Percentiles rank a stretch among this genome's conserved stretches.
Conservation (phyloP, 2,329 filamentous ascomycete genomes). For the Fusarium algeriense region DNA sequence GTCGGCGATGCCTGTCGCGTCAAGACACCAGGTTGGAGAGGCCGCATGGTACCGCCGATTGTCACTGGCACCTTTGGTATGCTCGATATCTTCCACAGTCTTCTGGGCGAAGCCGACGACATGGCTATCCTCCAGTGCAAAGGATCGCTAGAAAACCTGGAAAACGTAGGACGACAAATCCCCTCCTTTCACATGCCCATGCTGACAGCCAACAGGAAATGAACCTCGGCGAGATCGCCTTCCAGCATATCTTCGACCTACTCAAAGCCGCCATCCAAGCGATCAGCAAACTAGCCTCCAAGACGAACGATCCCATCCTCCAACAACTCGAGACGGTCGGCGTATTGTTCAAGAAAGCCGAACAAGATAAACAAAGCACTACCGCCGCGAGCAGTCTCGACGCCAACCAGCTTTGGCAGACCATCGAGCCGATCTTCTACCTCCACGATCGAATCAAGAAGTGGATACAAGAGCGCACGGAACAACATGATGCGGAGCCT, state of each 20-base stretch:
- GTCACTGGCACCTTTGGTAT: conserved; percentile 67
- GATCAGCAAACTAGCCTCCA: conserved; percentile 42
- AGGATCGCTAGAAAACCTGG: conserved; percentile 75
- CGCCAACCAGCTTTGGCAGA: conserved; percentile 74
- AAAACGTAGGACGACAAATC: conserved; percentile 54
- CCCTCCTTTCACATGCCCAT: neutral
- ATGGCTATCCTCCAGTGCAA: conserved; percentile 64
- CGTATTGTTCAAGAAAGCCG: conserved; percentile 45
- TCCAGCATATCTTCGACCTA: conserved; percentile 49
- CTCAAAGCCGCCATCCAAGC: conserved; percentile 45
- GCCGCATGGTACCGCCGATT: conserved; percentile 73
- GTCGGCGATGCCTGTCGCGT: conserved; percentile 45
- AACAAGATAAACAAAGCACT: conserved; percentile 25
- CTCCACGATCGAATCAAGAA: conserved; percentile 57
- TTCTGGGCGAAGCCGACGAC: conserved; percentile 61
- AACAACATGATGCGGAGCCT: conserved; percentile 34
- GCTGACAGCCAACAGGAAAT: conserved; percentile 66
- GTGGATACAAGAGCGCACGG: conserved; percentile 78
- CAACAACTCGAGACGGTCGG: conserved; percentile 46
- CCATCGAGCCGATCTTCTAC: conserved; percentile 84
- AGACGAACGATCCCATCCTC: conserved; percentile 41
- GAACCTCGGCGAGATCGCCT: conserved; percentile 62
- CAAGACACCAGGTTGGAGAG: conserved; percentile 64
- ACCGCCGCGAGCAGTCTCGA: conserved; percentile 33
- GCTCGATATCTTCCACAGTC: conserved; percentile 82